Evolutionary conservation across 495 filamentous ascomycete species (phyloP), one percentile per base, ranked within the genome.

Genomic region (Lineolata rhizophorae): DNA sequence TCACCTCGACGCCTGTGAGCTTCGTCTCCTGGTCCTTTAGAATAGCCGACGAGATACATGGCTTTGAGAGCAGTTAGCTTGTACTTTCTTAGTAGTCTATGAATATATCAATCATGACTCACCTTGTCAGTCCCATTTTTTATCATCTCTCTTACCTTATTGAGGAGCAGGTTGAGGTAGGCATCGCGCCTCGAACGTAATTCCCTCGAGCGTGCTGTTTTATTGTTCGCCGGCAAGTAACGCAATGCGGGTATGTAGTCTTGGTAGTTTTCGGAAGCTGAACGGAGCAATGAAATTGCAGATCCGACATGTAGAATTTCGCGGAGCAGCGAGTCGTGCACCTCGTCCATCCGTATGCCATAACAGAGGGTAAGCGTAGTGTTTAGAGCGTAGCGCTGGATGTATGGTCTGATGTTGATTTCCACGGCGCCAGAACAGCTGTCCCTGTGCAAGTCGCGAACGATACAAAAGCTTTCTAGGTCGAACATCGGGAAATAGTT

Each of bases 311-410:
- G 35, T 0, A 62, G 52, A 18, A 66, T 62, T 42, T 66, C 60
- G 4, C 54, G 52, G 1, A 66, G 40, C 0, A 64, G 47, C 0
- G 52, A 52, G 30, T 64, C 61, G 35, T 57, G 58, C 1, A 62
- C 54, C 3, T 44, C 52, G 27, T 62, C 60, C 54, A 66, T 64
- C n/a, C 61, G 57, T 20, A 64, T 60, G 1, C 62, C 62, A 29
- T 64, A 66, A 47, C 59, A 63, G 5, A 65, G 49, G 0, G 60
- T 66, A 16, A 66, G 35, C 0, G 55, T 62, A 0, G 58, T 62
- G 34, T 64, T 66, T 10, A 66, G 46, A 2, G 60, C 60, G 34
- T 55, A 59, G 4, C 60, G 51, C 35, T 62, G 58, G 20, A 62
- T 54, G 27, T 61, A 61, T 0, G 56, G 55, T 2, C 52, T 41